Conservation (phyloP, 2,329 filamentous ascomycete genomes). For the Trichoderma sp. region DNA sequence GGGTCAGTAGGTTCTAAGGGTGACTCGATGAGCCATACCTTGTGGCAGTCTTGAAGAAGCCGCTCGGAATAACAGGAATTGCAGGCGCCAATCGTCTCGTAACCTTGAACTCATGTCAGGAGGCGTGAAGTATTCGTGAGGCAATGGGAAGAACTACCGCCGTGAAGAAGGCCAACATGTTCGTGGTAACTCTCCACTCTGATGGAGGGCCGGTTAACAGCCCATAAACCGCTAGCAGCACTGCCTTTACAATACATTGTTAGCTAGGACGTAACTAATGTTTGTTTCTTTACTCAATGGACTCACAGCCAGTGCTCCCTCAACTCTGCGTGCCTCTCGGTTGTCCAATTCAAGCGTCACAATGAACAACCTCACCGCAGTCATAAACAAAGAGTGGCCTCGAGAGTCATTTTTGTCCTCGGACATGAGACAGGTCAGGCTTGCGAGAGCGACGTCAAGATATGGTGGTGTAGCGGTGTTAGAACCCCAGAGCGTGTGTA, state of each 20-base stretch:
- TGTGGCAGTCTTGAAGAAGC: too few relatives aligned
- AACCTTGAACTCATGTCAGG: not conserved
- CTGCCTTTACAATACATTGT: too few relatives aligned
- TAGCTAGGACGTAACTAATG: too few relatives aligned
- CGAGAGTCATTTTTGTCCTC: not conserved
- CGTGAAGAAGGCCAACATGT: not conserved
- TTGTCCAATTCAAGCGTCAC: not conserved
- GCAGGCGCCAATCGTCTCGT: not conserved
- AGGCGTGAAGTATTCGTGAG: not conserved
- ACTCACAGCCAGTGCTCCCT: not conserved
- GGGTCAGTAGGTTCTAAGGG: not conserved
- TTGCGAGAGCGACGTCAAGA: not conserved
- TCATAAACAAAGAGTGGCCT: not conserved
- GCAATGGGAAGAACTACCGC: not conserved
- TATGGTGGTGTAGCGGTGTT: not conserved
- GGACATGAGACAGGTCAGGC: not conserved
- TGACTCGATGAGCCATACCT: too few relatives aligned
- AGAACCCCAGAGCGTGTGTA: not conserved
- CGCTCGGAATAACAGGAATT: too few relatives aligned
- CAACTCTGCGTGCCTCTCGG: not conserved
- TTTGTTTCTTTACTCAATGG: not conserved
- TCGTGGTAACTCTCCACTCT: not conserved
- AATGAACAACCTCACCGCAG: not conserved
- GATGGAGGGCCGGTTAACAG: not conserved
- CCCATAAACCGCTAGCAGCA: too few relatives aligned